Evolutionary conservation across 805 yeast genomes (phyloP), one percentile per base, ranked within the genome.

Genomic region (Ogataea polymorpha): DNA sequence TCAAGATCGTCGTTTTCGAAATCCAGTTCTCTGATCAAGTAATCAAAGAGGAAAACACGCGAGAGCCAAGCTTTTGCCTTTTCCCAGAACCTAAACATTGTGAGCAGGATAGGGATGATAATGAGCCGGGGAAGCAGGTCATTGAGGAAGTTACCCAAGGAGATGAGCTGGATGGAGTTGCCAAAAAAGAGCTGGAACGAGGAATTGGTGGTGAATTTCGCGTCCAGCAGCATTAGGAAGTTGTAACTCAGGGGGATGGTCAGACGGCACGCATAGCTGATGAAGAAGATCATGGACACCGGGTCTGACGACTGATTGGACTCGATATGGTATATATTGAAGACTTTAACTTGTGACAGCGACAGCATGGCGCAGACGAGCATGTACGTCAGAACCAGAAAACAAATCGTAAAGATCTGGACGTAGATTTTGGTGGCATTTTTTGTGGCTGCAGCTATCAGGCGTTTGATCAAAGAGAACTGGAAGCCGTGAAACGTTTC

Each of bases 171-270:
- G 56, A 87, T 82, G 5, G 87, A 82, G 50, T 76, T 69, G 6
- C 93, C 95, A 45, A 83, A 70, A 67, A 89, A 85, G 35, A 75
- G 72, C 55, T 86, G 88, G 61, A 87, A 87, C 10, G 70, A 65
- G 2, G 79, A 69, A 17, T 61, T 53, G 23, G 51, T 42, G 9
- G 62, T 50, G 23, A 55, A 47, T 5, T 51, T 38, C 2, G 56
- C 35, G 35, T 78, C 71, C 43, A 82, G 72, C 39, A 87, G 66
- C 37, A 85, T 83, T 42, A 86, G 61, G 56, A 84, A 87, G 62
- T 87, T 87, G 63, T 83, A 87, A 18, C 86, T 79, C 47, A 87
- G 67, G 9, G 96, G 96, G 10, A 87, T 80, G 0, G 95, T 85
- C 57, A 87, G 67, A 48, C 96, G 78, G 37, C 90, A 83, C 14